Percentiles rank a stretch among this genome's conserved stretches.
Conservation (phyloP, 2,329 filamentous ascomycete species). For the Metarhizium album region DNA sequence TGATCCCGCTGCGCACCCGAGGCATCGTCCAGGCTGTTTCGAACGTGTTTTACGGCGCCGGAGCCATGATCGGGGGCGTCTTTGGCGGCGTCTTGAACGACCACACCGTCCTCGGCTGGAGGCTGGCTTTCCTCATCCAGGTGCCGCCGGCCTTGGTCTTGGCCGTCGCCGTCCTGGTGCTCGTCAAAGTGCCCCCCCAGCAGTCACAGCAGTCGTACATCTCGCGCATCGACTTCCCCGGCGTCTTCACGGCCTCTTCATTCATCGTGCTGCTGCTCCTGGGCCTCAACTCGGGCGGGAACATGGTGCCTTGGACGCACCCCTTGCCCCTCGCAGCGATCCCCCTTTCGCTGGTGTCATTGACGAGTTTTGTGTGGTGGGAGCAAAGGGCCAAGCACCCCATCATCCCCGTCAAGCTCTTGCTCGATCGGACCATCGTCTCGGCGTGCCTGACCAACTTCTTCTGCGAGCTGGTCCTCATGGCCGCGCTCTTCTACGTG, state of each 20-base stretch:
- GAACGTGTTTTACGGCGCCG: neutral
- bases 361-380: too few relatives aligned
- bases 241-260: slow-evolving; percentile 43
- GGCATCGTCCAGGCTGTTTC: neutral
- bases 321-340: too few relatives aligned
- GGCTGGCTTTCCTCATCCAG: slow-evolving; percentile 20
- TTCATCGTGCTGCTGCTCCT: too few relatives aligned
- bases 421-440: too few relatives aligned
- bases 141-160: neutral
- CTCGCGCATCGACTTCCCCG: slow-evolving; percentile 62
- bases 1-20: slow-evolving; percentile 48
- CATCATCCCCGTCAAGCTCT: too few relatives aligned
- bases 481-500: too few relatives aligned
- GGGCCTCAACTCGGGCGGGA: too few relatives aligned
- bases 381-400: too few relatives aligned
- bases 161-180: slow-evolving; percentile 42
- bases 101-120: neutral
- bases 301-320: too few relatives aligned
- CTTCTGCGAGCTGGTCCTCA: too few relatives aligned
- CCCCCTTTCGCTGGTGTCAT: too few relatives aligned
- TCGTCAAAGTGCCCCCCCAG: slow-evolving; percentile 59
- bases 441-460: too few relatives aligned
- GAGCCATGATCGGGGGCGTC: neutral
- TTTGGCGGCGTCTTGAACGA: neutral
- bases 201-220: slow-evolving; percentile 57